A percentile compares a stretch with the other conserved stretches of the same genome.
Evolutionary conservation across 805 yeast species (phyloP).

Genomic region (Candida maltosa): DNA sequence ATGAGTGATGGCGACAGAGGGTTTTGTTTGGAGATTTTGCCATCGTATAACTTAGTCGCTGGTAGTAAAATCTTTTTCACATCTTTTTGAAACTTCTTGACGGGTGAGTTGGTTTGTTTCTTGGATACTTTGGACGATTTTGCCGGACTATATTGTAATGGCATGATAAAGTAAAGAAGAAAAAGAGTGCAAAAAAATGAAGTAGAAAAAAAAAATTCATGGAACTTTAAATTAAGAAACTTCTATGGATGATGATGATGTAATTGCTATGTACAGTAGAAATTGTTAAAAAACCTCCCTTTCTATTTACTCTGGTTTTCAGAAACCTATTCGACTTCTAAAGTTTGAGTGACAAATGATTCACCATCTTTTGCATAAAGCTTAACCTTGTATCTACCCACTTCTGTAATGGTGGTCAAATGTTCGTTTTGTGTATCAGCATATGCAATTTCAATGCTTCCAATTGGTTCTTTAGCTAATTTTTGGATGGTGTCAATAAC

Average conservation of each 20-base stretch:
- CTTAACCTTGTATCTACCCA: slow-evolving; percentile 19
- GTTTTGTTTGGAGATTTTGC: slow-evolving; percentile 4
- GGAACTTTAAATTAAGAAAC: too few species aligned
- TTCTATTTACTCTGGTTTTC: slow-evolving; percentile 6
- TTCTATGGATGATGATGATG: too few species aligned
- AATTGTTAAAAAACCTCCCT: not conserved
- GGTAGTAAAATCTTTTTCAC: slow-evolving; percentile 23
- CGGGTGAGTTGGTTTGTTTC: slow-evolving; percentile 18
- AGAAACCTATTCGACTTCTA: slow-evolving; percentile 7
- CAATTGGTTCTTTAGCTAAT: not conserved
- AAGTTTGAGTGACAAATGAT: slow-evolving; percentile 1
- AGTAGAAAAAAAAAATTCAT: too few species aligned
- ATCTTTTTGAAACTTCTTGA: slow-evolving; percentile 21
- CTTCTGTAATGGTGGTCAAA: slow-evolving; percentile 12
- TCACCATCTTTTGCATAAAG: slow-evolving; percentile 6
- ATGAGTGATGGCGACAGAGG: not conserved
- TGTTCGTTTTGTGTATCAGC: slow-evolving; percentile 4
- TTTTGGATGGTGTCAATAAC: not conserved
- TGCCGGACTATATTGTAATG: slow-evolving; percentile 36
- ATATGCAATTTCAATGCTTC: not conserved
- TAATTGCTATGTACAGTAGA: too few species aligned
- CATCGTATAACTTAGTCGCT: slow-evolving; percentile 20
- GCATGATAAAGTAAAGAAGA: slow-evolving; percentile 1
- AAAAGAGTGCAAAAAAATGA: too few species aligned
- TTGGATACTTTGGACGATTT: slow-evolving; percentile 31